phyloP scores from a whole-genome alignment of 116 monocot genomes.

The Trichopus zeylanicus region DNA sequence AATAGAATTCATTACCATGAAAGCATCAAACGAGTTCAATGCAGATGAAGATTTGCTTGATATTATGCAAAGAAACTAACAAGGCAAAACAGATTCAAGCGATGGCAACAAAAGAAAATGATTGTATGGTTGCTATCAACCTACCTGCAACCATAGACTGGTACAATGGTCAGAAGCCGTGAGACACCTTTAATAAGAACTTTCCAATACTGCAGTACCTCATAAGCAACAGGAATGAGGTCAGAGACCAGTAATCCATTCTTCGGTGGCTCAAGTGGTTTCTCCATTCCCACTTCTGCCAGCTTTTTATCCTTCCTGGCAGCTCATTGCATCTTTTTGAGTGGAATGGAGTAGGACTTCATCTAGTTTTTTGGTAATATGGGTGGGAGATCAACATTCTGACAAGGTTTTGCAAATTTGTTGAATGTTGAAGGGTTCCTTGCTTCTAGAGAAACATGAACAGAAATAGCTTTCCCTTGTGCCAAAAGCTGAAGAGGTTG shows the following conservation, averaged over 20 bases:
- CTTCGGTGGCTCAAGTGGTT: constrained; percentile 76
- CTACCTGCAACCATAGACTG: constrained; percentile 91
- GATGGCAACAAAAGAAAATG: neutral
- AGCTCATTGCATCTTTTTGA: constrained; percentile 58
- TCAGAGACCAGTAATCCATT: constrained; percentile 82
- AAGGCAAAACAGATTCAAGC: too few relatives aligned
- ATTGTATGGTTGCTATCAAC: neutral
- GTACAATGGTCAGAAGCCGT: constrained; percentile 64
- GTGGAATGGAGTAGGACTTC: constrained; percentile 62
- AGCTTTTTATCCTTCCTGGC: constrained; percentile 56
- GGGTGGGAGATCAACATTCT: constrained; percentile 87
- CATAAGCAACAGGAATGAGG: constrained; percentile 80
- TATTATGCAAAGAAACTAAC: too few relatives aligned
- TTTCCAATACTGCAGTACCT: constrained; percentile 75
- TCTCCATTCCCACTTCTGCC: constrained; percentile 85
- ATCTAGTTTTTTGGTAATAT: constrained; percentile 71
- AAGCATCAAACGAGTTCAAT: too few relatives aligned
- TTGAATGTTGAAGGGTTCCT: constrained; percentile 10
- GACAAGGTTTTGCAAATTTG: constrained; percentile 27
- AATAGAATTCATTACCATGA: neutral
- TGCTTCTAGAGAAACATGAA: constrained; percentile 17
- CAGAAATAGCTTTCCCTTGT: neutral
- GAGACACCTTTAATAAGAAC: constrained; percentile 72
- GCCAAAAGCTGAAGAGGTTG: constrained; percentile 6
- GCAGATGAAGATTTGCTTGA: too few relatives aligned